Evolutionary conservation across 1,284 basidiomycete genomes (phyloP).

Genomic region (Tremellales sp.): DNA sequence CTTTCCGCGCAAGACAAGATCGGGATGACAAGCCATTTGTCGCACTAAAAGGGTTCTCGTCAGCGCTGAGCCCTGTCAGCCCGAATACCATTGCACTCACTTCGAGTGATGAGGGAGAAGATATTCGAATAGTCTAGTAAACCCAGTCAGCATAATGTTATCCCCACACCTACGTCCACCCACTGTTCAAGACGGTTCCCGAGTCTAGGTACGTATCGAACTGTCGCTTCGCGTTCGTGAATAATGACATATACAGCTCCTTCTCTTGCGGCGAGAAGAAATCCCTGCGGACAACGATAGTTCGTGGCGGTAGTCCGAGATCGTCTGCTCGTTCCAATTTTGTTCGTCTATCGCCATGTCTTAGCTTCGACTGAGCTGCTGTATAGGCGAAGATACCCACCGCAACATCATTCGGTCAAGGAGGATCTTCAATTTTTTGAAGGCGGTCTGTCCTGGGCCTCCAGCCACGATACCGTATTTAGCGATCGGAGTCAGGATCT

Average conservation of each 20-base stretch:
- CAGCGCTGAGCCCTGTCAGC: constrained; percentile 5
- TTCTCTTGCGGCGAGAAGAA: constrained; percentile 96
- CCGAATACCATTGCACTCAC: constrained; percentile 20
- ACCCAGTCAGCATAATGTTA: background rate
- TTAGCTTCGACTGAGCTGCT: constrained; percentile 31
- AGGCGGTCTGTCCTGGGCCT: constrained; percentile 72
- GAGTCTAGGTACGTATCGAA: constrained; percentile 87
- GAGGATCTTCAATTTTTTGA: constrained; percentile 84
- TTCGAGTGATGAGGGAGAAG: constrained; percentile 58
- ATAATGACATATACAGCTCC: constrained; percentile 88
- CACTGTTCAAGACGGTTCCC: constrained; percentile 88
- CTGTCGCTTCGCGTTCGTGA: constrained; percentile 86
- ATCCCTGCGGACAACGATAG: constrained; percentile 82
- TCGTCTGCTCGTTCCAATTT: constrained; percentile 93
- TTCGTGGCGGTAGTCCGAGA: constrained; percentile 92
- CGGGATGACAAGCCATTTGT: constrained; percentile 89
- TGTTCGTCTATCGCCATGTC: constrained; percentile 39
- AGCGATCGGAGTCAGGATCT: constrained; percentile 91
- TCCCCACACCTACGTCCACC: constrained; percentile 36
- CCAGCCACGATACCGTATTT: constrained; percentile 59
- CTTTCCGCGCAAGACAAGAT: constrained; percentile 74
- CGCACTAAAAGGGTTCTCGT: constrained; percentile 57
- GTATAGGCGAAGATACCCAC: constrained; percentile 11
- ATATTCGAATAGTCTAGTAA: constrained; percentile 86
- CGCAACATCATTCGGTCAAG: constrained; percentile 96